Conservation (phyloP, 805 yeast genomes). For the Pichia thaimueangensis region DNA sequence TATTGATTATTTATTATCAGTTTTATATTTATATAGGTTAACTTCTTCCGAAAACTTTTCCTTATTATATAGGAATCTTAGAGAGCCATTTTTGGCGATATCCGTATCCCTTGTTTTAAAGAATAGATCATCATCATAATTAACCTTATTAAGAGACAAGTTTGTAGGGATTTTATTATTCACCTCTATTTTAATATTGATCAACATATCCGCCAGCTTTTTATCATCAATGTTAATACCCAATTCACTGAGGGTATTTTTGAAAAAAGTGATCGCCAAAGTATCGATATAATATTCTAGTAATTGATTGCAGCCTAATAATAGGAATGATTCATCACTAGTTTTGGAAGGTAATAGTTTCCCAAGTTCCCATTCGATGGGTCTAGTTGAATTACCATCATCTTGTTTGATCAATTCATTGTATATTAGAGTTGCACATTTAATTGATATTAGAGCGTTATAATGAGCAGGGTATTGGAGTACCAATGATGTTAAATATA, state of each 20-base stretch:
- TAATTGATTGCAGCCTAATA: slow-evolving; percentile 23
- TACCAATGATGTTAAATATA: slow-evolving; percentile 60
- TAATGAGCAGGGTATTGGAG: slow-evolving; percentile 70
- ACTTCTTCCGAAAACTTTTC: slow-evolving; percentile 24
- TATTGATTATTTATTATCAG: too few relatives aligned
- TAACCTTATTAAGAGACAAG: background rate
- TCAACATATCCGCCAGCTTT: slow-evolving; percentile 23
- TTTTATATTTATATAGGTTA: slow-evolving; percentile 14
- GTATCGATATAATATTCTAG: slow-evolving; percentile 29
- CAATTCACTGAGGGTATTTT: slow-evolving; percentile 17
- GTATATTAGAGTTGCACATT: slow-evolving; percentile 39
- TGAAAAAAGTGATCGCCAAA: slow-evolving; percentile 22
- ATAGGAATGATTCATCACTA: slow-evolving; percentile 1
- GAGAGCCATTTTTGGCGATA: slow-evolving; percentile 26
- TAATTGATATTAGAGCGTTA: slow-evolving; percentile 62
- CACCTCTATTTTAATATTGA: slow-evolving; percentile 28
- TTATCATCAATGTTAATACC: slow-evolving; percentile 14
- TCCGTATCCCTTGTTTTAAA: slow-evolving; percentile 28
- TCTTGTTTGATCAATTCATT: slow-evolving; percentile 18
- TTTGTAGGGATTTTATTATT: slow-evolving; percentile 9
- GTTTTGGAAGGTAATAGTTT: slow-evolving; percentile 6
- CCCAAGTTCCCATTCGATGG: slow-evolving; percentile 9
- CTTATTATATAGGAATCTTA: slow-evolving; percentile 30
- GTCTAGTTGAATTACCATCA: slow-evolving; percentile 2
- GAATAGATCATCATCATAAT: slow-evolving; percentile 20